phyloP scores from a whole-genome alignment of 1,284 basidiomycete species.

The Rhodotorula sp. region DNA sequence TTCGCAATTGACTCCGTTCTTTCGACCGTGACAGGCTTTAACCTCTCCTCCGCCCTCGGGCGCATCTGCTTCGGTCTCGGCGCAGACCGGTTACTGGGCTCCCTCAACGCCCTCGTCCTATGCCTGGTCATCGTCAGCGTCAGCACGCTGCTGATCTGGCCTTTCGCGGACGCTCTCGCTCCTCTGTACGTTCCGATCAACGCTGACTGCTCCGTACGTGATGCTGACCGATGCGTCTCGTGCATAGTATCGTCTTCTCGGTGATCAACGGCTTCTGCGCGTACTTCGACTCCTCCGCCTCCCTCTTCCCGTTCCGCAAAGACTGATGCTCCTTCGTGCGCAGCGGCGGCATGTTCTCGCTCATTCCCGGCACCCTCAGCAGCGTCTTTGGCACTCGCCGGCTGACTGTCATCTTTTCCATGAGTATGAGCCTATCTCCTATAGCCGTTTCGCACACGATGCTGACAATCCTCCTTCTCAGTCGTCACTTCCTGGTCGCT shows the following conservation, averaged over 20 bases:
- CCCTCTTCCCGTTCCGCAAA: neutral
- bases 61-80: constrained; percentile 31
- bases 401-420: constrained; percentile 23
- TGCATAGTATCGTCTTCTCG: constrained; percentile 15
- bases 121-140: constrained; percentile 23
- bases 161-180: constrained; percentile 11
- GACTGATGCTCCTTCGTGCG: no score
- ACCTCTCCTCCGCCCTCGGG: constrained; percentile 24
- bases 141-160: constrained; percentile 27
- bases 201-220: no score
- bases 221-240: neutral
- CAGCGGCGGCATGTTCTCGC: constrained; percentile 29
- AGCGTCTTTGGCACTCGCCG: constrained; percentile 22
- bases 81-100: constrained; percentile 26
- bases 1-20: neutral
- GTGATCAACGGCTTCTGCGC: constrained; percentile 29
- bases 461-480: neutral
- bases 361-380: constrained; percentile 28
- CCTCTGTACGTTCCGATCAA: constrained; percentile 20
- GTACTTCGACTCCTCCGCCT: neutral
- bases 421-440: constrained; percentile 2
- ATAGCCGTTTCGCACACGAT: no score
- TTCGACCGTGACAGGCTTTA: constrained; percentile 13
- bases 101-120: constrained; percentile 29
- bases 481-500: constrained; percentile 3